These are phyloP conservation scores for Neurospora hispaniola DNA, from an alignment of 495 filamentous ascomycete species.

Conservation along the genomic window DNA sequence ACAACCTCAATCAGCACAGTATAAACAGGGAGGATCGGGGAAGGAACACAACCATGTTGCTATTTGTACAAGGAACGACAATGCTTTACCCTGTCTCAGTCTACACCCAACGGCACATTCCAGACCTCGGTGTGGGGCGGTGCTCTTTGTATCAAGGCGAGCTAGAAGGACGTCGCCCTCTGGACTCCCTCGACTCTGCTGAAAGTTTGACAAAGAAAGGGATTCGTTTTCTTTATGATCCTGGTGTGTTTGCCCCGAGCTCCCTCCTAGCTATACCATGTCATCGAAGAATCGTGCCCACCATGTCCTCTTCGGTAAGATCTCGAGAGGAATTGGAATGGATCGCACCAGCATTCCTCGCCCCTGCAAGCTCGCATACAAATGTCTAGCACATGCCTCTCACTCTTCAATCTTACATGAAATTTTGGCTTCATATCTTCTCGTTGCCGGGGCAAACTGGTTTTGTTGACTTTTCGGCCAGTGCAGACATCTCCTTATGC, in stretches of 20 bases:
- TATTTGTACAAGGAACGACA: not conserved
- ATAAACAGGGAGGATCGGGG: not conserved
- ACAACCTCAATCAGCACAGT: not conserved
- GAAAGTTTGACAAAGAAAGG: not conserved
- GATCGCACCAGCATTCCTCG: not conserved
- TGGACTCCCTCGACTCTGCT: not conserved
- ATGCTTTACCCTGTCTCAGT: not conserved
- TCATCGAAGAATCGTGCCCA: not conserved
- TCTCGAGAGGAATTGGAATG: not conserved
- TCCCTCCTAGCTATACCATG: not conserved
- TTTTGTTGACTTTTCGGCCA: conserved; percentile 18
- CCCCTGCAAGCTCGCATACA: conserved; percentile 11
- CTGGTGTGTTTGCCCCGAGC: not conserved
- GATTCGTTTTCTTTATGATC: not conserved
- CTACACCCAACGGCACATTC: not conserved
- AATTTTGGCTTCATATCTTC: conserved; percentile 11
- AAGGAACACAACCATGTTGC: not conserved
- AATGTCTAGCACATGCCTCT: conserved; percentile 19
- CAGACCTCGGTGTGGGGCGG: not conserved
- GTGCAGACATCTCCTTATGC: conserved; percentile 1
- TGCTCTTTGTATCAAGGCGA: not conserved
- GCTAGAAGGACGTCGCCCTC: not conserved
- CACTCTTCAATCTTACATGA: not conserved
- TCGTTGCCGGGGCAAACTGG: conserved; percentile 17
- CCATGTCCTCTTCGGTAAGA: not conserved